A percentile compares a stretch with the other conserved stretches of the same genome.
These are phyloP conservation scores for Hanseniaspora clermontiae DNA, from an alignment of 805 yeast genomes.

Conservation along the genomic window DNA sequence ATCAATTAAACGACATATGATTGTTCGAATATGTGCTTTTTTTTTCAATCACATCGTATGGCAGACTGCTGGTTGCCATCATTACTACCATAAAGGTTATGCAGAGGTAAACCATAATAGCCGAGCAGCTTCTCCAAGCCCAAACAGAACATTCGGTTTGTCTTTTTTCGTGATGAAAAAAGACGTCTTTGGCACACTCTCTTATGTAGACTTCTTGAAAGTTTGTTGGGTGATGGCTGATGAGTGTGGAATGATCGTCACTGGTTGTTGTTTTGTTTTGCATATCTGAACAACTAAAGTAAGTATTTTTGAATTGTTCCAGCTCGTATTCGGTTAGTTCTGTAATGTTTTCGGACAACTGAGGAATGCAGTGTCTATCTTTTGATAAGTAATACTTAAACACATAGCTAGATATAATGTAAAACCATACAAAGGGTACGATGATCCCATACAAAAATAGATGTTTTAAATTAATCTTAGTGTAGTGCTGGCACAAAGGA, in stretches of 20 bases:
- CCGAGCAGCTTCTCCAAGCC: background rate
- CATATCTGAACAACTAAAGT: background rate
- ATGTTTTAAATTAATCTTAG: background rate
- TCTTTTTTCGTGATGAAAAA: background rate
- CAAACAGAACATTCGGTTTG: background rate
- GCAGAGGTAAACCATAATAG: background rate
- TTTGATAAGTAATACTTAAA: background rate
- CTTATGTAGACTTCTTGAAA: background rate
- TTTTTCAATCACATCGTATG: no score
- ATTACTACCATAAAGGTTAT: background rate
- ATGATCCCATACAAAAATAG: conserved; percentile 1
- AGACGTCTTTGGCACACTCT: background rate
- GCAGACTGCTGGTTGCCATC: background rate
- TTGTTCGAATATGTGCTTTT: no score
- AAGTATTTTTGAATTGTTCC: background rate
- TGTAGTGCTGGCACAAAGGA: background rate
- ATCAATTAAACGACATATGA: no score
- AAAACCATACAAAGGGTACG: conserved; percentile 3
- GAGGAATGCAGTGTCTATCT: background rate
- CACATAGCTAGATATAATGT: background rate
- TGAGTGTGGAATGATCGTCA: background rate
- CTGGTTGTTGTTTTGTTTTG: background rate
- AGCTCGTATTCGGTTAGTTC: background rate
- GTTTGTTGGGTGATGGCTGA: background rate
- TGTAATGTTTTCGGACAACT: background rate